phyloP scores from a whole-genome alignment of 495 filamentous ascomycete genomes.

The Darksidea phi region DNA sequence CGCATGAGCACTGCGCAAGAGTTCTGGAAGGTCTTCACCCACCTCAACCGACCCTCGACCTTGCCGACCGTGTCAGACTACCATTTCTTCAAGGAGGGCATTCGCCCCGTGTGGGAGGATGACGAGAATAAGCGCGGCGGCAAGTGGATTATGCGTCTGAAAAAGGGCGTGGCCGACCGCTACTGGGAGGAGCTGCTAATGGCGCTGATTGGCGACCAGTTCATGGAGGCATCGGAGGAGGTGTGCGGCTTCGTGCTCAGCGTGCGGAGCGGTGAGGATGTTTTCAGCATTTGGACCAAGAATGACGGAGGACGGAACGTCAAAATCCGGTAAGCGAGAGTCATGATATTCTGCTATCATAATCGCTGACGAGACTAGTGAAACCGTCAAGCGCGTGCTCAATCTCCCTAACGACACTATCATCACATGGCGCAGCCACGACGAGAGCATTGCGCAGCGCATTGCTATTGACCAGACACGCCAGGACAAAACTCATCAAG shows the following conservation, averaged over 20 bases:
- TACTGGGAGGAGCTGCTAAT: constrained; percentile 97
- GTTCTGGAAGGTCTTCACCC: constrained; percentile 88
- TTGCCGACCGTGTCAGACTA: constrained; percentile 95
- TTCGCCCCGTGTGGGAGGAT: constrained; percentile 97
- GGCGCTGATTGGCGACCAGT: constrained; percentile 91
- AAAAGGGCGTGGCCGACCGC: constrained; percentile 93
- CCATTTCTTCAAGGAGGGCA: constrained; percentile 95
- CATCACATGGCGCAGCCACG: constrained; percentile 92
- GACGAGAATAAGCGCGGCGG: constrained; percentile 93
- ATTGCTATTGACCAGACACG: constrained; percentile 44
- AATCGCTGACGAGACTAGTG: constrained; percentile 51
- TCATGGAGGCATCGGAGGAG: constrained; percentile 88
- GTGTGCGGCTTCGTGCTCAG: constrained; percentile 93
- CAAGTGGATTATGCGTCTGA: constrained; percentile 94
- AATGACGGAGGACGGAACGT: constrained; percentile 89
- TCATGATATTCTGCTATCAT: not conserved
- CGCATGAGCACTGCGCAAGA: constrained; percentile 79
- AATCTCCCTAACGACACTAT: constrained; percentile 83
- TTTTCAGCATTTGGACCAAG: constrained; percentile 95
- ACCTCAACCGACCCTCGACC: constrained; percentile 83
- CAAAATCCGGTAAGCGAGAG: constrained; percentile 77
- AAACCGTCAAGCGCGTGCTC: constrained; percentile 88
- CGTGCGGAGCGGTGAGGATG: constrained; percentile 92
- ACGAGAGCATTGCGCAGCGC: constrained; percentile 49
- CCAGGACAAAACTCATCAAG: constrained; percentile 38